Evolutionary conservation across 164 flowering plant genomes (phyloP).

Genomic region (Annona cherimola): DNA sequence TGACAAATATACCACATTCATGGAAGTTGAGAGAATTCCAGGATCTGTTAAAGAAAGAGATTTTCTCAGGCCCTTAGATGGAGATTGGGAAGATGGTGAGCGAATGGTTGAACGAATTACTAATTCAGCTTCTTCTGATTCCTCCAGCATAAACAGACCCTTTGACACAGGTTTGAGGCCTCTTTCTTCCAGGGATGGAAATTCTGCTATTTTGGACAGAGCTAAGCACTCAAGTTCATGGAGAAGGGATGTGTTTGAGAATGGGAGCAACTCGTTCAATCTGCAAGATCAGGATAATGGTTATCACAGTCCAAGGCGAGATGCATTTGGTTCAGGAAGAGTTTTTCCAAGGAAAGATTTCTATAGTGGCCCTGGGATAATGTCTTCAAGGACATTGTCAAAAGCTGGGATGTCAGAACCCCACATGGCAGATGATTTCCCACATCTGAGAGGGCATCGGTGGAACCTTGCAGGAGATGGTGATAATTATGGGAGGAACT

Average conservation of each 20-base stretch:
- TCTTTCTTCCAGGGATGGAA: constrained; percentile 40
- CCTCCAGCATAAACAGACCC: constrained; percentile 44
- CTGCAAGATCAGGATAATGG: constrained; percentile 49
- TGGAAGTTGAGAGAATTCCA: constrained; percentile 33
- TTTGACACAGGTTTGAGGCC: constrained; percentile 47
- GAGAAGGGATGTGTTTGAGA: constrained; percentile 68
- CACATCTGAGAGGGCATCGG: constrained; percentile 48
- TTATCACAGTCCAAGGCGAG: constrained; percentile 43
- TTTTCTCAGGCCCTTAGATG: constrained; percentile 33
- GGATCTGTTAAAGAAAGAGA: constrained; percentile 35
- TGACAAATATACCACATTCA: constrained; percentile 23
- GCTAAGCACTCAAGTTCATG: constrained; percentile 51
- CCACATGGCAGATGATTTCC: constrained; percentile 38
- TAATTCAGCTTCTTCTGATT: constrained; percentile 68
- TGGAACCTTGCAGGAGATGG: constrained; percentile 57
- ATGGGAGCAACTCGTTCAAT: constrained; percentile 36
- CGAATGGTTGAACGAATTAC: constrained; percentile 83
- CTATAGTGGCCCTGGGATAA: constrained; percentile 43
- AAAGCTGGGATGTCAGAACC: constrained; percentile 47
- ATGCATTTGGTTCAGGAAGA: constrained; percentile 46
- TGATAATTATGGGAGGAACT: constrained; percentile 39
- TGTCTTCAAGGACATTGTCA: constrained; percentile 33
- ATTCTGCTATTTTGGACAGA: constrained; percentile 42
- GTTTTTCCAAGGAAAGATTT: constrained; percentile 45
- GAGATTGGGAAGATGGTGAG: constrained; percentile 91